Evolutionary conservation across 2,329 filamentous ascomycete genomes (phyloP).

Genomic region (Fusarium sarcochroum): DNA sequence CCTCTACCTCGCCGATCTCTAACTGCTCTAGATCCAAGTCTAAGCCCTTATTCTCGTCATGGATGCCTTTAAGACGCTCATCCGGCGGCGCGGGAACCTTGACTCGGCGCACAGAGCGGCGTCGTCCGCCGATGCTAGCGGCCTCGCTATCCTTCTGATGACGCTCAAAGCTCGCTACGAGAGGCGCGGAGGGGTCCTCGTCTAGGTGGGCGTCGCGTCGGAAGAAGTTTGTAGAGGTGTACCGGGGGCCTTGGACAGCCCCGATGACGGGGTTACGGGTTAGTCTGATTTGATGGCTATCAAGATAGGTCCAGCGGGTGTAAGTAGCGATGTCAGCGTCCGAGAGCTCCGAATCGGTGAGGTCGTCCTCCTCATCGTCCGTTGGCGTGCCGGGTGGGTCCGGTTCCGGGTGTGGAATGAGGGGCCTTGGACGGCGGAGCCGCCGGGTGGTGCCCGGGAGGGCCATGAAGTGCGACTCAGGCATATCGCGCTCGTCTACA

Average conservation of each 20-base stretch:
- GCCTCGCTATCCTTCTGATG: conserved; percentile 60
- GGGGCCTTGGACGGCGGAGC: conserved; percentile 61
- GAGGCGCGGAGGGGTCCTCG: conserved; percentile 58
- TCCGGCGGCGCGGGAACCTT: conserved; percentile 34
- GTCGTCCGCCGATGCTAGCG: conserved; percentile 44
- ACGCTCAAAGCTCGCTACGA: conserved; percentile 60
- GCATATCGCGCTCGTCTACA: conserved; percentile 60
- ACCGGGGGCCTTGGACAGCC: conserved; percentile 68
- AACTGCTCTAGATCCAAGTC: conserved; percentile 51
- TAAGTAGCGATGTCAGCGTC: conserved; percentile 43
- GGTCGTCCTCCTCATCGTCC: conserved; percentile 33
- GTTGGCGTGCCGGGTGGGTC: conserved; percentile 54
- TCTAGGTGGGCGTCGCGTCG: conserved; percentile 64
- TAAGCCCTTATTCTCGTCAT: conserved; percentile 46
- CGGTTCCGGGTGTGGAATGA: conserved; percentile 66
- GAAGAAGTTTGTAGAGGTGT: conserved; percentile 62
- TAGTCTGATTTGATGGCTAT: conserved; percentile 57
- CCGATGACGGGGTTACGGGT: conserved; percentile 65
- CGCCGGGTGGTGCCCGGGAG: conserved; percentile 54
- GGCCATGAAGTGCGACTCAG: conserved; percentile 53
- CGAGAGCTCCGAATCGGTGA: conserved; percentile 12
- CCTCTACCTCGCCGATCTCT: conserved; percentile 30
- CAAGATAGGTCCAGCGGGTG: conserved; percentile 53
- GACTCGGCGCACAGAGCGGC: conserved; percentile 48
- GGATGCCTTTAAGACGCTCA: conserved; percentile 22